Base-by-base conservation (phyloP, 2,329 filamentous ascomycete species). In the Dothiorella sarmentorum region DNA sequence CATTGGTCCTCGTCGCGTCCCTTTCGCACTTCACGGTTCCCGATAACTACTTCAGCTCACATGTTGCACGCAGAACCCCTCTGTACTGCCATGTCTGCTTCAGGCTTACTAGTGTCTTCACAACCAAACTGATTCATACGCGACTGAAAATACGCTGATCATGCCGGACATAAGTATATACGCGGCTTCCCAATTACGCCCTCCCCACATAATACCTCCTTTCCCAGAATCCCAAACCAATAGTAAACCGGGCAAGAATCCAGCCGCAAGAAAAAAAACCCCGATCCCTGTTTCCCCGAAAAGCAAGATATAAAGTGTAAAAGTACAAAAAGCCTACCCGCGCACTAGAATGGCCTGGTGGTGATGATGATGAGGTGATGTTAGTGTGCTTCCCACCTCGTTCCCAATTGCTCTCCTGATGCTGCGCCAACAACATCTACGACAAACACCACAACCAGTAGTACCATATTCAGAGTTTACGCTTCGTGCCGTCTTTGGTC, bases 311-410 rank as follows among this genome's bases (percentile, higher is more conserved):
- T 40, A 53, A 40, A 20, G 20, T 40, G 37, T 53, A 53, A 27
- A 53, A 53, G 24, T 53, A 53, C 49, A 53, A 11, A 53, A 53
- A 40, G 35, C 49, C 49, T 53, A 53, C 49, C 49, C 49, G 37
- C 22, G 35, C 49, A 18, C 33, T 29, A 40, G 20, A 53, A 47
- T 47, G 35, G 29, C 35, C 15, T 37, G n/a, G 35, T 53, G 49
- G 35, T 53, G 33, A 24, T 24, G 31, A 29, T 29, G 27, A 29
- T 29, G 27, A 31, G 37, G 47, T 33, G 27, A 37, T 51, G 45
- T 24, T n/a, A 29, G 22, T 35, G 29, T 53, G 35, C 35, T 35
- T 20, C 35, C 24, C 24, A 35, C 33, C 20, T 52, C 22, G 47
- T 53, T 35, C 17, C 24, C 22, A 31, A 37, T 31, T 52, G 49